These are phyloP conservation scores for Iris pallida DNA, from an alignment of 116 monocot genomes.

Conservation along the genomic window DNA sequence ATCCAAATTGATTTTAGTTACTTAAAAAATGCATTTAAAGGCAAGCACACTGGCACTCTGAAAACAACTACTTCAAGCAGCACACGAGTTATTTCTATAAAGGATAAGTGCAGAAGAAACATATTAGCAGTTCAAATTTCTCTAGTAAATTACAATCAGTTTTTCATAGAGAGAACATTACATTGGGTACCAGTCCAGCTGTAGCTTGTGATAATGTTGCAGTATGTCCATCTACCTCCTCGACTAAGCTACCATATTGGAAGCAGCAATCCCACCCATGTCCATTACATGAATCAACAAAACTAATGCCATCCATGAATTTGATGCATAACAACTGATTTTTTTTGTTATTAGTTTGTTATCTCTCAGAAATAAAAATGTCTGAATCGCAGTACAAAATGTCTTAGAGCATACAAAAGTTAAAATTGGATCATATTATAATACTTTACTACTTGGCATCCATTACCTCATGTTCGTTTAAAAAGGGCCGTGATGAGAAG, in stretches of 20 bases:
- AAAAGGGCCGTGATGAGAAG: constrained; percentile 21
- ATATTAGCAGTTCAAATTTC: background rate
- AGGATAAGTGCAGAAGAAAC: too few species aligned
- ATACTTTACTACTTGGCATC: too few species aligned
- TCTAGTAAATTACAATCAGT: background rate
- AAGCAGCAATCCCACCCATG: constrained; percentile 99
- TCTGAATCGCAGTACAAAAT: background rate
- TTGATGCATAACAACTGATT: background rate
- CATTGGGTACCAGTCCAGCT: constrained; percentile 89
- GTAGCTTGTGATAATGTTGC: constrained; percentile 87
- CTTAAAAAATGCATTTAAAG: too few species aligned
- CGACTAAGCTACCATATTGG: constrained; percentile 85
- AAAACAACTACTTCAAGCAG: too few species aligned
- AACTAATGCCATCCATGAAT: background rate
- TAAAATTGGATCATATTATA: too few species aligned
- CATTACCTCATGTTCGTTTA: constrained; percentile 52
- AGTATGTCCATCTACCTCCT: constrained; percentile 99
- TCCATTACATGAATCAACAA: background rate
- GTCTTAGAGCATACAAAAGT: background rate
- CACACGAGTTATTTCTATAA: too few species aligned
- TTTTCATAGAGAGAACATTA: constrained; percentile 20
- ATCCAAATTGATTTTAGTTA: too few species aligned
- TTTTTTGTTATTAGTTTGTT: background rate
- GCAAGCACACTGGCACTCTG: too few species aligned
- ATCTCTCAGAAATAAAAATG: background rate